These are phyloP conservation scores for Porphyrellus cyaneotinctus DNA, from an alignment of 768 basidiomycete genomes.

Conservation along the genomic window DNA sequence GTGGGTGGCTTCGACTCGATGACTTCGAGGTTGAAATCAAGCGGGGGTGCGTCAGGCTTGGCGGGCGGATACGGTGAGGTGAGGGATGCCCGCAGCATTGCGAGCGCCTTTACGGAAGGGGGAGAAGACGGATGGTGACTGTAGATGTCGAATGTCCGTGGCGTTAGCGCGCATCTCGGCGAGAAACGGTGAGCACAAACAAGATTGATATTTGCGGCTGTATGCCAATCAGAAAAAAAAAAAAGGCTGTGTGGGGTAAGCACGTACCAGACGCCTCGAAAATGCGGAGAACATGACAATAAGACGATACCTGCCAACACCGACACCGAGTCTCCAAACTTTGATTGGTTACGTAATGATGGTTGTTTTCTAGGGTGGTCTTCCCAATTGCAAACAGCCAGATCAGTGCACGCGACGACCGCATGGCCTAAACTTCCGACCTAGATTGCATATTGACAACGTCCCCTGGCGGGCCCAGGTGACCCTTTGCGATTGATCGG, in stretches of 20 bases:
- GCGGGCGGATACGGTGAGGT: constrained; percentile 59
- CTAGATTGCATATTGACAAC: not conserved
- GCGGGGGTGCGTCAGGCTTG: constrained; percentile 43
- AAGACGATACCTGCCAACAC: no score
- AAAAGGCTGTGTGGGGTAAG: constrained; percentile 1
- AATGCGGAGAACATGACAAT: constrained; percentile 36
- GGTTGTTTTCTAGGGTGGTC: no score
- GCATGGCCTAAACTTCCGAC: constrained; percentile 6
- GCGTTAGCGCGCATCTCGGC: constrained; percentile 7
- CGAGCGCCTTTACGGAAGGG: constrained; percentile 58
- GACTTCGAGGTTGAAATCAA: constrained; percentile 69
- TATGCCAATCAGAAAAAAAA: not conserved
- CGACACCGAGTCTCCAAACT: no score
- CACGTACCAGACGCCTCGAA: constrained; percentile 32
- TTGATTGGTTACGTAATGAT: constrained; percentile 15
- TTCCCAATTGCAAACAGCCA: not conserved
- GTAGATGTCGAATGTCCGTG: not conserved
- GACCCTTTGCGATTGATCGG: constrained; percentile 12
- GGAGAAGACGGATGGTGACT: constrained; percentile 69
- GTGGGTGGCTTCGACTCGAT: constrained; percentile 63
- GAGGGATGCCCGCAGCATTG: constrained; percentile 54
- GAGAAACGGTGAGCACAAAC: constrained; percentile 35
- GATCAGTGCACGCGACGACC: constrained; percentile 8
- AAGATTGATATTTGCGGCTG: constrained; percentile 65
- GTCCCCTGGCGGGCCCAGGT: no score